Evolutionary conservation across 768 basidiomycete species (phyloP).

Genomic region (Trametopsis cervina): DNA sequence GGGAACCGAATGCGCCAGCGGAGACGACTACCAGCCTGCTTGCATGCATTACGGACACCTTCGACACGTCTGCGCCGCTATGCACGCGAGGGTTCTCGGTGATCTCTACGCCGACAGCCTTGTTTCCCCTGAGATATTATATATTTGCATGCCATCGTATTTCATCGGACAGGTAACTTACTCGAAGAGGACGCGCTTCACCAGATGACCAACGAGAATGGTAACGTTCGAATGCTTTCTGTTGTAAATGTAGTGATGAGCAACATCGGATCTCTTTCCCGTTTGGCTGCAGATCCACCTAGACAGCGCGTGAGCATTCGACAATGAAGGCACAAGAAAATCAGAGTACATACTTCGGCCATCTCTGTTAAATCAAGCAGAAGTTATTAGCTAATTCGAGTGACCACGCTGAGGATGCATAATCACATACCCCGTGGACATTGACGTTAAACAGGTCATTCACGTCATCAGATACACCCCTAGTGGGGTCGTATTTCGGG

Average conservation of each 20-base stretch:
- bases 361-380: too few species aligned
- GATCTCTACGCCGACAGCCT: constrained; percentile 35
- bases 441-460: too few species aligned
- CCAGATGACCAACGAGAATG: constrained; percentile 28
- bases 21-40: constrained; percentile 32
- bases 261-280: constrained; percentile 52
- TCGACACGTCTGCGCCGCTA: constrained; percentile 5
- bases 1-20: constrained; percentile 37
- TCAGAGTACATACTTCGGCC: too few species aligned
- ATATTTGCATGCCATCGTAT: too few species aligned
- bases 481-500: constrained; percentile 16
- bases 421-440: too few species aligned
- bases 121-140: constrained; percentile 19
- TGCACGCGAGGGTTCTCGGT: constrained; percentile 22
- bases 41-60: constrained; percentile 22
- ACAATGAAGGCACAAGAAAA: too few species aligned
- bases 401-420: too few species aligned
- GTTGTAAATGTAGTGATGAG: constrained; percentile 35
- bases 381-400: too few species aligned
- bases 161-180: constrained; percentile 17
- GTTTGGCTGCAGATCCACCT: constrained; percentile 50
- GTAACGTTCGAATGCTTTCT: constrained; percentile 17
- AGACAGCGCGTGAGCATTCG: too few species aligned
- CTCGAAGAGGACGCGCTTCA: constrained; percentile 32
- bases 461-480: constrained; percentile 14